Evolutionary conservation across 2,329 filamentous ascomycete genomes (phyloP), one percentile per base, ranked within the genome.

Genomic region (Albifimbria verrucaria): DNA sequence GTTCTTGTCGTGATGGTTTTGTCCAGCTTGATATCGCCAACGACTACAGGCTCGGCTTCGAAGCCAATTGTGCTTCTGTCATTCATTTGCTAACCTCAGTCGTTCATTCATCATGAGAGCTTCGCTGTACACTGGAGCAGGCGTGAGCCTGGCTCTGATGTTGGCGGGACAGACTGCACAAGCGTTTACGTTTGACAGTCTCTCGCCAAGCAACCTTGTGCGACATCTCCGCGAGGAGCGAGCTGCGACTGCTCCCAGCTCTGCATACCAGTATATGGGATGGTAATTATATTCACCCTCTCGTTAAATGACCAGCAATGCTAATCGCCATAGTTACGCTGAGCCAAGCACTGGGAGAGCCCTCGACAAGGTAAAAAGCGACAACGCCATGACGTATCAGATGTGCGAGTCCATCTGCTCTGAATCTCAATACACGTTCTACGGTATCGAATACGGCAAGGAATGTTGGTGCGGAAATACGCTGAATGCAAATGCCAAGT

Each of bases 391-490:
- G 43, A 46, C 43, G 7, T 15, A 15, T 9, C 43, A 46, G 22
- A 46, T 46, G 43, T 46, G 43, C 22, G 2, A 46, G 18, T 7
- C 18, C 22, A 46, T 46, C 22, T 46, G 43, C 43, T 4, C 43
- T 23, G 43, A 46, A 23, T 46, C 43, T 11, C n/a, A 7, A 24
- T 46, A 46, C 22, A 23, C 43, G 21, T 24, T 23, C 21, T 17
- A 15, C 6, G 43, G 43, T 21, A 15, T 46, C 17, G 18, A 46
- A n/a, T 46, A 56, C 32, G 55, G 55, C 17, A 46, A 46, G 20
- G 43, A 46, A 6, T 46, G 43, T n/a, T 46, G 43, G 43, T 46
- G 43, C 43, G 43, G 43, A 7, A 46, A 46, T 23, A 15, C 17
- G 12, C 18, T 46, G 20, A 46, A 46, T 21, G 18, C 43, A 2